Base-by-base conservation (phyloP, 768 basidiomycete genomes). In the Lentinus tigrinus region DNA sequence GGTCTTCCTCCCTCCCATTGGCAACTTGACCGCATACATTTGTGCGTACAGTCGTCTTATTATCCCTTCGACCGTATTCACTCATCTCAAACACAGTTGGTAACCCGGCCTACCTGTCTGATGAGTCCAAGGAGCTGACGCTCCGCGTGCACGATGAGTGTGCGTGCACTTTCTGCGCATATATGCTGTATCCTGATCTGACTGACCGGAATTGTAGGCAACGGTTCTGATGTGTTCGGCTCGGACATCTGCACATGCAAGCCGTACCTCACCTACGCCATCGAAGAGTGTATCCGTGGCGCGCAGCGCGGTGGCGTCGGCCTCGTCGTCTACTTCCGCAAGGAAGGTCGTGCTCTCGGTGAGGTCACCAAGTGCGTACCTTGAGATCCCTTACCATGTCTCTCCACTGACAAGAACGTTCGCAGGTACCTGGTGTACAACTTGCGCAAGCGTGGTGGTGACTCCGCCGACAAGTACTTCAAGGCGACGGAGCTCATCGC, bases 161-260 rank as follows among this genome's bases (percentile, higher is more conserved):
- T 85, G 69, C 11, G 80, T 70, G 31, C 14, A 14, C 26, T n/a
- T 19, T 39, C 55, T 24, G 16, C 21, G 38, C 34, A 17, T 19
- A 39, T 24, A 14, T 17, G 9, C 5, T 2, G 1, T n/a, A 2
- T 7, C 17, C 2, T 24, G n/a, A 31, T 21, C 42, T 37, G 4
- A 42, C 36, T 42, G 16, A 46, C 21, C n/a, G n/a, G 2, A 4
- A 42, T 17, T 36, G n/a, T 63, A 89, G 86, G 89, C 69, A 95
- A 95, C 67, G 95, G 95, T 5, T 95, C 93, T 7, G 95, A 98
- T 71, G 95, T 97, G 44, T 97, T 97, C 67, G 95, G 95, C 13
- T 95, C 91, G 0, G 91, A 93, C 64, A 94, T 93, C 65, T 93
- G 89, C 68, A 93, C 92, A 0, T 94, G 92, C 81, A 94, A 96